A percentile compares a stretch with the other conserved stretches of the same genome.
phyloP scores from a whole-genome alignment of 1,139 yeast genomes.

The Diutina neorugosa region DNA sequence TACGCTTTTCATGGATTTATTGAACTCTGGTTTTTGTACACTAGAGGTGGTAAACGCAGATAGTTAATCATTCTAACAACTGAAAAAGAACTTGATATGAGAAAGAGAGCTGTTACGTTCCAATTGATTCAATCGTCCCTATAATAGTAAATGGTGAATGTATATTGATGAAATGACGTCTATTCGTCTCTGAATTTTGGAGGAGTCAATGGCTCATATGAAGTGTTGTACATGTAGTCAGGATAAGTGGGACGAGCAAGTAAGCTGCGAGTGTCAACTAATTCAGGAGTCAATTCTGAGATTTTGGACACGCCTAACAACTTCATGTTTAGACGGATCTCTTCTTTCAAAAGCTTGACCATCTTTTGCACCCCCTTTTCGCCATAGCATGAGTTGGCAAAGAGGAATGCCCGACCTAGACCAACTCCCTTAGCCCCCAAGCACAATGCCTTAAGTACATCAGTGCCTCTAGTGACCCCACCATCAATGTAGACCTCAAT shows the following conservation, averaged over 20 bases:
- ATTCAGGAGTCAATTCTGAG: slow-evolving; percentile 7
- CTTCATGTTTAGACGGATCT: slow-evolving; percentile 80
- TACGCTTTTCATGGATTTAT: neutral
- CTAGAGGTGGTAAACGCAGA: too few species aligned
- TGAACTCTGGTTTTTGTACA: too few species aligned
- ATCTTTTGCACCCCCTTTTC: slow-evolving; percentile 72
- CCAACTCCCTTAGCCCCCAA: slow-evolving; percentile 69
- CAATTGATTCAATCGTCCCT: neutral
- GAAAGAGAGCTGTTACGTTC: too few species aligned
- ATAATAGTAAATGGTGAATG: neutral
- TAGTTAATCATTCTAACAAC: too few species aligned
- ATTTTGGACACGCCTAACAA: slow-evolving; percentile 48
- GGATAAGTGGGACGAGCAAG: slow-evolving; percentile 6
- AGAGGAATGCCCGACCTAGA: slow-evolving; percentile 59
- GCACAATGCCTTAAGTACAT: slow-evolving; percentile 52
- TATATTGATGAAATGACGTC: neutral
- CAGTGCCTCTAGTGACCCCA: slow-evolving; percentile 63
- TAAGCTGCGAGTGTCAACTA: slow-evolving; percentile 7
- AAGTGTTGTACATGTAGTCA: slow-evolving; percentile 7
- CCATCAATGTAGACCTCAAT: slow-evolving; percentile 47
- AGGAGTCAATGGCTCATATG: slow-evolving; percentile 8
- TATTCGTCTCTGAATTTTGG: slow-evolving; percentile 7
- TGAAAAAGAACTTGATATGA: too few species aligned
- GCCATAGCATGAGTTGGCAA: slow-evolving; percentile 64
- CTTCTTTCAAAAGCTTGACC: slow-evolving; percentile 67